phyloP scores from a whole-genome alignment of 495 filamentous ascomycete genomes.

The Talaromyces proteolyticus region DNA sequence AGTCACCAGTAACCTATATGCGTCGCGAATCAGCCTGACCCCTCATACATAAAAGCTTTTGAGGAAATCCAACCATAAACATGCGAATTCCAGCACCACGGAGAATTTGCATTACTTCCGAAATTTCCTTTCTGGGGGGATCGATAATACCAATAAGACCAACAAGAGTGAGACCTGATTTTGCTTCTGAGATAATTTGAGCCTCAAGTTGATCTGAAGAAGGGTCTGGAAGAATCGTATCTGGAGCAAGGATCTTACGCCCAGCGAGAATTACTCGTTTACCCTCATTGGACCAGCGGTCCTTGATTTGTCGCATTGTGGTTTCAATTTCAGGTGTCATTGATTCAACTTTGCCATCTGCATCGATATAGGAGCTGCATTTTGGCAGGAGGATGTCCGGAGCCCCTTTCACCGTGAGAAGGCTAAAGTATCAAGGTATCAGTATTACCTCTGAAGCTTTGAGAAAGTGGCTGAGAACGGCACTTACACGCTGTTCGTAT shows the following conservation, averaged over 20 bases:
- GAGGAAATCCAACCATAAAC: no score
- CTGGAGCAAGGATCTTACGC: conserved; percentile 23
- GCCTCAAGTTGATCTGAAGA: conserved; percentile 37
- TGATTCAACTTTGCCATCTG: conserved; percentile 22
- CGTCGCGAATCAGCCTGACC: no score
- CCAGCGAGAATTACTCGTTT: conserved; percentile 48
- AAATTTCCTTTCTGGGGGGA: conserved; percentile 60
- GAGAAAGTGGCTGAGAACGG: no score
- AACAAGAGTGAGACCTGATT: conserved; percentile 38
- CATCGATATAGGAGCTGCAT: conserved; percentile 30
- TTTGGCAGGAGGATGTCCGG: conserved; percentile 40
- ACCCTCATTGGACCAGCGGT: conserved; percentile 35
- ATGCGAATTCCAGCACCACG: conserved; percentile 57
- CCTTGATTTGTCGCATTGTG: conserved; percentile 31
- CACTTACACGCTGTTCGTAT: conserved; percentile 11
- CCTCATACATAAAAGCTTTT: no score
- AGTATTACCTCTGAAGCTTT: no score
- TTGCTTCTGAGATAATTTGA: conserved; percentile 29
- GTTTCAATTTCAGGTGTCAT: conserved; percentile 25
- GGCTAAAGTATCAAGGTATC: no score
- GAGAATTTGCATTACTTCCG: conserved; percentile 38
- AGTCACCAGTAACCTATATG: conserved; percentile 73
- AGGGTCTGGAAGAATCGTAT: conserved; percentile 7
- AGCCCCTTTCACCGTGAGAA: conserved; percentile 42
- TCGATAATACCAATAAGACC: conserved; percentile 50